Evolutionary conservation across 1,284 basidiomycete genomes (phyloP).

Genomic region (Ceratobasidium theobromae): DNA sequence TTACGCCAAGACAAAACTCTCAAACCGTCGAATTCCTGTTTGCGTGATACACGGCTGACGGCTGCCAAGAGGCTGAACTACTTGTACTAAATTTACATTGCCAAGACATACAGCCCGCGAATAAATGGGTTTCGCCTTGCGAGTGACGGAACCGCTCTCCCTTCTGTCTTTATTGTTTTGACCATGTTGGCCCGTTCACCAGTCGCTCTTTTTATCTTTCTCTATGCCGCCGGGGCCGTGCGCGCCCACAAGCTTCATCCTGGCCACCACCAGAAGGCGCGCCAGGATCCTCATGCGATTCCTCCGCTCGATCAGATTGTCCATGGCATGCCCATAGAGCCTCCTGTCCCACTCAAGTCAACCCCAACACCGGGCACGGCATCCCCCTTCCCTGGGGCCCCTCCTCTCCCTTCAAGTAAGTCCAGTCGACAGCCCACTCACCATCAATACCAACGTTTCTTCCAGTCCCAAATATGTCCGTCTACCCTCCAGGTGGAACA

Average conservation of each 20-base stretch:
- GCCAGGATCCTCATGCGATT: slow-evolving; percentile 27
- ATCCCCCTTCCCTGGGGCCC: slow-evolving; percentile 40
- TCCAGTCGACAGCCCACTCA: neutral
- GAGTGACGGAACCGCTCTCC: no score
- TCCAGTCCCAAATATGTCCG: slow-evolving; percentile 29
- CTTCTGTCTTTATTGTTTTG: no score
- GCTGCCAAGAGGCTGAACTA: slow-evolving; percentile 1
- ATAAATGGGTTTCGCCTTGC: no score
- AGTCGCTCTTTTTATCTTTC: slow-evolving; percentile 17
- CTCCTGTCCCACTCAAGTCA: slow-evolving; percentile 35
- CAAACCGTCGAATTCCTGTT: neutral
- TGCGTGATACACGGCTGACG: neutral
- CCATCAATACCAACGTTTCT: neutral
- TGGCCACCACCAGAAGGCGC: neutral
- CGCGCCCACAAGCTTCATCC: neutral
- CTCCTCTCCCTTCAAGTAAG: slow-evolving; percentile 39
- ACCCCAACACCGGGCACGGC: slow-evolving; percentile 41
- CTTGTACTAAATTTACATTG: slow-evolving; percentile 20
- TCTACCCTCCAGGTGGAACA: slow-evolving; percentile 40
- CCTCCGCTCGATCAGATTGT: slow-evolving; percentile 15
- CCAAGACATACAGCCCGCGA: slow-evolving; percentile 19
- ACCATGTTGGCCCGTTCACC: slow-evolving; percentile 27
- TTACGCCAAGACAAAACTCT: neutral
- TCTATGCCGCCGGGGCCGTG: neutral
- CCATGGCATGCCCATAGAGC: slow-evolving; percentile 33